Evolutionary conservation across 2,329 filamentous ascomycete genomes (phyloP).

Genomic region (Phyllosticta citrichinensis): DNA sequence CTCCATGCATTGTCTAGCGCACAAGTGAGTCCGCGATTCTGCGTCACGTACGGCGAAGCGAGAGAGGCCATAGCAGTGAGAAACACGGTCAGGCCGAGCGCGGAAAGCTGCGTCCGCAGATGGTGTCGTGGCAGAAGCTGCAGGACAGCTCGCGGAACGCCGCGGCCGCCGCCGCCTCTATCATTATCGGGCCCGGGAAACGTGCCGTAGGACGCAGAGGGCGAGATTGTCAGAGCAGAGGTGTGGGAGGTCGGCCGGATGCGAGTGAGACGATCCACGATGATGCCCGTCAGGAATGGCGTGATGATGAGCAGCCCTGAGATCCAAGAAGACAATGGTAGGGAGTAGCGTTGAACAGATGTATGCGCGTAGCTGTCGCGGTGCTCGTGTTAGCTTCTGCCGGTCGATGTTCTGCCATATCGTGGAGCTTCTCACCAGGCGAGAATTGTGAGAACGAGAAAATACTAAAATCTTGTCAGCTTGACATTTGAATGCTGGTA

Average conservation of each 20-base stretch:
- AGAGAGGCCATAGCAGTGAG: slow-evolving; percentile 29
- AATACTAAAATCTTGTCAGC: slow-evolving; percentile 19
- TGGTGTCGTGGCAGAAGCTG: neutral
- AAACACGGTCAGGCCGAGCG: slow-evolving; percentile 21
- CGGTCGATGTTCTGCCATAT: neutral
- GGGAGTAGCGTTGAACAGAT: slow-evolving; percentile 15
- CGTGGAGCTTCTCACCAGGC: slow-evolving; percentile 16
- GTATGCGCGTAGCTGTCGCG: slow-evolving; percentile 5
- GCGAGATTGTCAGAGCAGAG: neutral
- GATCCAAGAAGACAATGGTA: slow-evolving; percentile 26
- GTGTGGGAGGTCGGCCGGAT: neutral
- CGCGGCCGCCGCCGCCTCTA: no score
- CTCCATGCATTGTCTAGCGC: slow-evolving; percentile 44
- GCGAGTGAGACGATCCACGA: slow-evolving; percentile 16
- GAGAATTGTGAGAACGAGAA: slow-evolving; percentile 23
- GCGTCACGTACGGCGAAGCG: slow-evolving; percentile 22
- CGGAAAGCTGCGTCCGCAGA: neutral
- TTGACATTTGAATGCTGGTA: neutral
- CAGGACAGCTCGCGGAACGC: neutral
- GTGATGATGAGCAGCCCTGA: slow-evolving; percentile 26
- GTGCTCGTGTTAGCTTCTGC: neutral
- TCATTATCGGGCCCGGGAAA: neutral
- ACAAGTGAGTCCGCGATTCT: slow-evolving; percentile 31
- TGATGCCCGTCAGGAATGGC: slow-evolving; percentile 25
- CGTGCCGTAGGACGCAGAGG: slow-evolving; percentile 3